Conservation (phyloP, 352 stramenopile genomes). For the Phytophthora brassicae region DNA sequence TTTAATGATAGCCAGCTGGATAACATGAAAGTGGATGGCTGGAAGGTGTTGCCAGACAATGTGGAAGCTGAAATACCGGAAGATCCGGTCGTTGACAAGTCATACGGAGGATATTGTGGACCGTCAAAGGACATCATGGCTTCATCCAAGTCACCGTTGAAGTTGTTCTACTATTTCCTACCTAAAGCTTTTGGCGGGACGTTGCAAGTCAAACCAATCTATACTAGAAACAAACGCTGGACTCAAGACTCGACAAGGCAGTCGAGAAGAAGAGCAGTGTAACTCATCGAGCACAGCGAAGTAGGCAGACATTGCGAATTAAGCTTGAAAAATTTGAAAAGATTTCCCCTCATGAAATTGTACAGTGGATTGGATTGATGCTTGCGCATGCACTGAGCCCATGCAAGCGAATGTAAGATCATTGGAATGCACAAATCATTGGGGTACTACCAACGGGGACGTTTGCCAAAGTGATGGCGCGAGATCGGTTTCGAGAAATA, state of each 20-base stretch:
- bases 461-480: too few species aligned
- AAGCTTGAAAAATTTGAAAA: not conserved
- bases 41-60: not conserved
- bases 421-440: not conserved
- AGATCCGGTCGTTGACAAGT: not conserved
- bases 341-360: not conserved
- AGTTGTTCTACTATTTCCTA: not conserved
- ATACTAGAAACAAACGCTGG: not conserved
- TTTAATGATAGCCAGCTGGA: too few species aligned
- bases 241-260: not conserved
- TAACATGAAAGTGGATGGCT: not conserved
- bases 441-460: not conserved
- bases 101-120: not conserved
- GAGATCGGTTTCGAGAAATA: too few species aligned
- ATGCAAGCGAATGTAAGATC: not conserved
- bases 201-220: not conserved
- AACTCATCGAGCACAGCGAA: not conserved
- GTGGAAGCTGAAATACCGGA: not conserved
- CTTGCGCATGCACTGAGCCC: not conserved
- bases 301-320: not conserved
- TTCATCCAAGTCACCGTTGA: not conserved
- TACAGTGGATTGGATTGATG: not conserved
- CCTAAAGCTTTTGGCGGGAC: not conserved
- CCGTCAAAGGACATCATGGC: not conserved
- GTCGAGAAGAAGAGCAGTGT: not conserved